Conservation (phyloP, 352 stramenopile genomes). For the Globisporangium radiosum region DNA sequence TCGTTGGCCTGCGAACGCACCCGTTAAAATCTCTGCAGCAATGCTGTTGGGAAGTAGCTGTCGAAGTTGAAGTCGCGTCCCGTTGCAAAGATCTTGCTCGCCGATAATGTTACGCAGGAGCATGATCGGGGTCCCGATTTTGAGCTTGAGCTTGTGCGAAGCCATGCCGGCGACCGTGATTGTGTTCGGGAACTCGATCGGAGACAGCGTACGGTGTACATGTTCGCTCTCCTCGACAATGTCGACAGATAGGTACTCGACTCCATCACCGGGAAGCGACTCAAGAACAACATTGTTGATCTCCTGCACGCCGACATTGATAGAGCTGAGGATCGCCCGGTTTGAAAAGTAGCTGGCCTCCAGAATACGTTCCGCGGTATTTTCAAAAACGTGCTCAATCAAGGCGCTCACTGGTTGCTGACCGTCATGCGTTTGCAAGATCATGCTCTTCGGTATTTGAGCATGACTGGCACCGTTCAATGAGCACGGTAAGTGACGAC, state of each 20-base stretch:
- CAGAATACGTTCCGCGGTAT: not conserved
- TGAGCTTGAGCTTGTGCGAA: conserved; percentile 20
- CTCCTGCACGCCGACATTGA: not conserved
- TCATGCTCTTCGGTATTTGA: not conserved
- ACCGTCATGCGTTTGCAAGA: not conserved
- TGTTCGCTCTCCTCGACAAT: not conserved
- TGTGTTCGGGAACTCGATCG: conserved; percentile 6
- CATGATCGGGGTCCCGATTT: conserved; percentile 18
- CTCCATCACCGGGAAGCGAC: not conserved
- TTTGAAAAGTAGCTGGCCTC: conserved; percentile 2
- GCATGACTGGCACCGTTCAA: not conserved
- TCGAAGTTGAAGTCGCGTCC: conserved; percentile 19
- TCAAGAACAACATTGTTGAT: not conserved
- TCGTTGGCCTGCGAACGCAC: conserved; percentile 7
- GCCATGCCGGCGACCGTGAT: conserved; percentile 20
- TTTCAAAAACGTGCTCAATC: not conserved
- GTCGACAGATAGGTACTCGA: not conserved
- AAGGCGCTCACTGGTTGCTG: not conserved
- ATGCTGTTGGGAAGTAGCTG: conserved; percentile 19
- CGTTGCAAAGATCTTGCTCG: conserved; percentile 17
- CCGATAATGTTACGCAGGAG: conserved; percentile 28
- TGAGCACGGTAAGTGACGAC: not conserved
- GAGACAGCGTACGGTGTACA: not conserved
- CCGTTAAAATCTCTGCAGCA: conserved; percentile 22
- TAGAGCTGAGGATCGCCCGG: not conserved